Evolutionary conservation across 169 alveolate genomes (phyloP).

Genomic region (Cryptosporidium ryanae): DNA sequence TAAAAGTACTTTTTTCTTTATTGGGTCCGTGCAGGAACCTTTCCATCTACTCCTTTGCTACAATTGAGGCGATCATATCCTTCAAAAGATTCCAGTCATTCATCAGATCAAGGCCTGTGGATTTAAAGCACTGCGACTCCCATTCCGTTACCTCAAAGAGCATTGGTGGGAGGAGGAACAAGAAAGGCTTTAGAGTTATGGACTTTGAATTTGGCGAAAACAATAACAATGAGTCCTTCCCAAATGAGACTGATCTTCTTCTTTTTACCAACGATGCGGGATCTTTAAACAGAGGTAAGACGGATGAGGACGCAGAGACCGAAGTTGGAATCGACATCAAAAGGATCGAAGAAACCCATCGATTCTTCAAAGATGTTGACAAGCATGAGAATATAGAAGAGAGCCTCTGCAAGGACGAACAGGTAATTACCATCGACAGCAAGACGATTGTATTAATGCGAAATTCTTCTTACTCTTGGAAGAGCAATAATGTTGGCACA

Average conservation of each 20-base stretch:
- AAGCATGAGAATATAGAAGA: not conserved
- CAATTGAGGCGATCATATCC: slow-evolving; percentile 63
- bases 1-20: slow-evolving; percentile 52
- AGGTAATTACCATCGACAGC: not conserved
- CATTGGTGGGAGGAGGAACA: not conserved
- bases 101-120: slow-evolving; percentile 65
- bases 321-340: too few relatives aligned
- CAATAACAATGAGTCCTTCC: not conserved
- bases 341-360: not conserved
- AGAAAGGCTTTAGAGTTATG: too few relatives aligned
- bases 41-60: slow-evolving; percentile 65
- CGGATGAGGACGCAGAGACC: too few relatives aligned
- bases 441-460: slow-evolving; percentile 30
- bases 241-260: not conserved
- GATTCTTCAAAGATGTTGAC: not conserved
- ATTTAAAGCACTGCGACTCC: slow-evolving; percentile 55
- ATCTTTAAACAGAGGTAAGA: too few relatives aligned
- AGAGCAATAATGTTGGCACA: not conserved
- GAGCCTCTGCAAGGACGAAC: not conserved
- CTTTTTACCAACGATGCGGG: too few relatives aligned
- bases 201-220: too few relatives aligned
- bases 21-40: slow-evolving; percentile 72
- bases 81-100: slow-evolving; percentile 60
- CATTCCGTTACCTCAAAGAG: slow-evolving; percentile 18
- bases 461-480: slow-evolving; percentile 52